Evolutionary conservation across 1,284 basidiomycete species (phyloP).

Genomic region (Rhizoctonia solani): DNA sequence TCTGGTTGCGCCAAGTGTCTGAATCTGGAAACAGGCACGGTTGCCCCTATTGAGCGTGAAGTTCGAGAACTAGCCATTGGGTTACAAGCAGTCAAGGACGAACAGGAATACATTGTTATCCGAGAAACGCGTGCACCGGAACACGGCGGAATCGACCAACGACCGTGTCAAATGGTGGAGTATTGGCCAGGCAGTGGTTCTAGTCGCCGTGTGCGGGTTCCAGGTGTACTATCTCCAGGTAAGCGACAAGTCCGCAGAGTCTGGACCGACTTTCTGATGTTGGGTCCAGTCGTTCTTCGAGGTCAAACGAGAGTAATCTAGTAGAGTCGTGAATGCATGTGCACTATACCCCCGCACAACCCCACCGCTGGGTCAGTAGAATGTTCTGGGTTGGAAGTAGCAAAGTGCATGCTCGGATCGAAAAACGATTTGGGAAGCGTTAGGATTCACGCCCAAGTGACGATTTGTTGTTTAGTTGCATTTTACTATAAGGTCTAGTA

Average conservation of each 20-base stretch:
- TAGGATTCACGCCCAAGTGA: no score
- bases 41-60: constrained; percentile 95
- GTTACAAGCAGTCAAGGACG: constrained; percentile 92
- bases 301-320: constrained; percentile 91
- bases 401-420: no score
- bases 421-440: no score
- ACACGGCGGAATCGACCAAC: constrained; percentile 95
- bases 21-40: no score
- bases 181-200: constrained; percentile 82
- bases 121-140: constrained; percentile 90
- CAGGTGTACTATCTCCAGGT: constrained; percentile 98
- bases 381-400: no score
- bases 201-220: constrained; percentile 90
- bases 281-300: constrained; percentile 80
- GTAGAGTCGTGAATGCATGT: not conserved
- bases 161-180: constrained; percentile 99
- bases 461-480: no score
- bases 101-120: constrained; percentile 98
- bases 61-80: constrained; percentile 87
- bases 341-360: constrained; percentile 1
- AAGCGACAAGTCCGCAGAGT: no score
- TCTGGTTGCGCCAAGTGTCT: no score
- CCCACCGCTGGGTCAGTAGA: no score
- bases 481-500: no score
- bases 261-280: not conserved